These are phyloP conservation scores for Rostrohypoxylon terebratum DNA, from an alignment of 495 filamentous ascomycete genomes.

Conservation along the genomic window DNA sequence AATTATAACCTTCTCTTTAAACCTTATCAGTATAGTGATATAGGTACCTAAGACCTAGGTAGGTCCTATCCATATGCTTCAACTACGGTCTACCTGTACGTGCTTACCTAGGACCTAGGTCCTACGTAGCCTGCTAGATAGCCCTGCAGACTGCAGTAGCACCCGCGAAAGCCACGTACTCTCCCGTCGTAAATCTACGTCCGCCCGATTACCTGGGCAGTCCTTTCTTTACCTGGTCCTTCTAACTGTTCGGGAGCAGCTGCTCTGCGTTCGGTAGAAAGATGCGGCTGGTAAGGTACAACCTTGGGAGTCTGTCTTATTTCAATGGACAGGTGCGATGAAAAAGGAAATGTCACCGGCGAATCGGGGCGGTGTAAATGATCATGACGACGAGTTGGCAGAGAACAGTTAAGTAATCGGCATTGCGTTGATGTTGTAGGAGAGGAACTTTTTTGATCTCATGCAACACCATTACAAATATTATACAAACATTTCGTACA, in stretches of 20 bases:
- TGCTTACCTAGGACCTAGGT: slow-evolving; percentile 13
- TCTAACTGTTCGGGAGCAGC: slow-evolving; percentile 3
- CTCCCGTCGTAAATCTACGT: neutral
- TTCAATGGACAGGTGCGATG: slow-evolving; percentile 1
- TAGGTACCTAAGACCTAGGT: no score
- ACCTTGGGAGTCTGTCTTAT: slow-evolving; percentile 2
- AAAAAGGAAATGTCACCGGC: slow-evolving; percentile 10
- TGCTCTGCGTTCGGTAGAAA: slow-evolving; percentile 18
- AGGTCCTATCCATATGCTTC: no score
- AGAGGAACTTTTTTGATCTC: slow-evolving; percentile 11
- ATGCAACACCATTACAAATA: slow-evolving; percentile 2
- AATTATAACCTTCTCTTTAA: slow-evolving; percentile 13
- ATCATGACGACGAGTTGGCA: no score
- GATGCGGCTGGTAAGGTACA: slow-evolving; percentile 26
- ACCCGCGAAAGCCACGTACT: slow-evolving; percentile 33
- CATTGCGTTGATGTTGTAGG: neutral
- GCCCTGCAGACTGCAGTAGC: neutral
- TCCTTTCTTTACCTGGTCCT: slow-evolving; percentile 1
- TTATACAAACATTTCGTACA: neutral
- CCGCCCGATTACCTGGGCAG: neutral
- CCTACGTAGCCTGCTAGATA: neutral
- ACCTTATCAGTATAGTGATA: slow-evolving; percentile 1
- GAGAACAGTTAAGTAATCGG: no score
- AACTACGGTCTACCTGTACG: slow-evolving; percentile 29
- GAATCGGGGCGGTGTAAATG: slow-evolving; percentile 19